These are phyloP conservation scores for Fusarium miscanthi DNA, from an alignment of 2,329 filamentous ascomycete species.

Conservation along the genomic window DNA sequence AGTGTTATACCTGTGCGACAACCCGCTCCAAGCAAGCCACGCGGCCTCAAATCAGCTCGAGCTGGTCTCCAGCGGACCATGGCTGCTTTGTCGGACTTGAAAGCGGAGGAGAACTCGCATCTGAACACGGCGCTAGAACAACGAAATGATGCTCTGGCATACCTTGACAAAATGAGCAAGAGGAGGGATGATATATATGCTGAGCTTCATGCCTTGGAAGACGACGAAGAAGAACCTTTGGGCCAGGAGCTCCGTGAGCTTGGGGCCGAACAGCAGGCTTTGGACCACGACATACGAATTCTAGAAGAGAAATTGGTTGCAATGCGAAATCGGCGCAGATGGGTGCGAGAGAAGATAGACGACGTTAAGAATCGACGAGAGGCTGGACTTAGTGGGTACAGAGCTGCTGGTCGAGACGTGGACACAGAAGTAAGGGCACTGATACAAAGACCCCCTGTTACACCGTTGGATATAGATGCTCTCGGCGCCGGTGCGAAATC, in stretches of 20 bases:
- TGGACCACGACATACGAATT: constrained; percentile 73
- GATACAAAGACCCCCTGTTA: constrained; percentile 66
- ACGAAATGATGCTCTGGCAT: constrained; percentile 67
- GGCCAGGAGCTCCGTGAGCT: constrained; percentile 70
- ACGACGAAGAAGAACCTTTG: constrained; percentile 67
- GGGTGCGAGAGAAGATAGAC: constrained; percentile 68
- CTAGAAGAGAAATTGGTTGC: constrained; percentile 72
- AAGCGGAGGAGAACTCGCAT: constrained; percentile 73
- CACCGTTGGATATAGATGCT: constrained; percentile 62
- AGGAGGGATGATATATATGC: constrained; percentile 61
- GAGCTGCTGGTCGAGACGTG: constrained; percentile 72
- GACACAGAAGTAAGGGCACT: constrained; percentile 71
- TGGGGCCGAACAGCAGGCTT: constrained; percentile 61
- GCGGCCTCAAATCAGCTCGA: constrained; percentile 71
- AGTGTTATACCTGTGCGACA: constrained; percentile 71
- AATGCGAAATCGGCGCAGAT: constrained; percentile 69
- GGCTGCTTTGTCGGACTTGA: constrained; percentile 71
- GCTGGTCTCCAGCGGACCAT: constrained; percentile 73
- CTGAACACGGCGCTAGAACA: constrained; percentile 67
- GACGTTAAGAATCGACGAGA: constrained; percentile 74
- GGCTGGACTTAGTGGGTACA: constrained; percentile 78
- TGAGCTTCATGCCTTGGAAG: constrained; percentile 66
- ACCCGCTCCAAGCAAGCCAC: constrained; percentile 59
- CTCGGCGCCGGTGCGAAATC: constrained; percentile 41
- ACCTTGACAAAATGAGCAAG: constrained; percentile 64